Evolutionary conservation across 306 rosid genomes (phyloP), one percentile per base, ranked within the genome.

Genomic region (Acacia acuminata): DNA sequence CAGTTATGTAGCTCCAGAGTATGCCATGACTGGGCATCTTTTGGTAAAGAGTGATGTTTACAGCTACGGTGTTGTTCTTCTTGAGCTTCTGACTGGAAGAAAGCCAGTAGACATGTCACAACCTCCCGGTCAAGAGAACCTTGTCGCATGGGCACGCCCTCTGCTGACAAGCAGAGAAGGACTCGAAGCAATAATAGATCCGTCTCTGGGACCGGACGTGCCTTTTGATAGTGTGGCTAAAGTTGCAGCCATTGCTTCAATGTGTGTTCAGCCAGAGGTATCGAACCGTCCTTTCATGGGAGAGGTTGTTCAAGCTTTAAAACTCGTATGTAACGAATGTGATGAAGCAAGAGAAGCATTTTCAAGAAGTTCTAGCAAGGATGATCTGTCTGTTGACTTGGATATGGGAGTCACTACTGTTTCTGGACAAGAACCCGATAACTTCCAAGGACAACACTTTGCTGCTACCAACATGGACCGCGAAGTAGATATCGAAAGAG

Each of bases 241-340:
- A 89, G 99, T 96, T 47, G 99, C 98, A 60, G 99, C 99, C 56
- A 96, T 96, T 68, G 98, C 99, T 70, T 96, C 99, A 15, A 96
- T 96, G 99, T 94, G 99, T 77, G 98, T 96, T 63, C 99, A 96
- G 68, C 96, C 98, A 6, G 99, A 96, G 88, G 99, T 94, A 47
- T 91, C 98, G 0, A 90, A 96, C 82, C 98, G 88, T 32, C 99
- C 98, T 44, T 96, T 92, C 81, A 96, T 96, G 99, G 96, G 99
- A 0, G 98, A 96, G 88, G 98, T 96, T 73, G 99, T 96, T 76
- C 99, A 96, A 88, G 98, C 99, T 53, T 84, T 96, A 65, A 96
- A 96, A 84, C 89, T 96, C 15, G 96, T 96, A 12, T 92, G 97
- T 30, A 87, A 89, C 69, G 97, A 93, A 78, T 86, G 93, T 71